Percentiles rank a stretch among this genome's conserved stretches.
Evolutionary conservation across 306 rosid genomes (phyloP).

Genomic region (Coriaria nepalensis): DNA sequence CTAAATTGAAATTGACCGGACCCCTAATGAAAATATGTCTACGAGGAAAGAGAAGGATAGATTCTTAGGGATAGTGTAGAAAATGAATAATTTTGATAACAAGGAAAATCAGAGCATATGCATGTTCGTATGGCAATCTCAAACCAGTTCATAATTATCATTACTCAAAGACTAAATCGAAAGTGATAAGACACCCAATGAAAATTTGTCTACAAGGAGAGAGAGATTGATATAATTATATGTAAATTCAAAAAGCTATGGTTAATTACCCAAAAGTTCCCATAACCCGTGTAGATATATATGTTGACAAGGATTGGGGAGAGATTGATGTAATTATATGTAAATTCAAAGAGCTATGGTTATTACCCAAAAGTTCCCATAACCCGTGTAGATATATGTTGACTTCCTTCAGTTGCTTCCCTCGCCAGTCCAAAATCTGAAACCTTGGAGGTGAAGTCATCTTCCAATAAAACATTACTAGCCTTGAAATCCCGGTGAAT

Average conservation of each 20-base stretch:
- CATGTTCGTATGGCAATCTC: too few relatives aligned
- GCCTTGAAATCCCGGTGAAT: constrained; percentile 95
- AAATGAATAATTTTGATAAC: background rate
- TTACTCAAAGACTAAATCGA: constrained; percentile 1
- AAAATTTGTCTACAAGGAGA: too few relatives aligned
- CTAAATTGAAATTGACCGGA: background rate
- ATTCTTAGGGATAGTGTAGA: too few relatives aligned
- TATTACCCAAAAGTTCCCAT: constrained; percentile 97
- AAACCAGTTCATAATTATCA: too few relatives aligned
- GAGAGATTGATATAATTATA: too few relatives aligned
- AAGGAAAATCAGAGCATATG: background rate
- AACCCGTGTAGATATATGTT: constrained; percentile 76
- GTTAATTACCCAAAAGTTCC: constrained; percentile 31
- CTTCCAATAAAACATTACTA: constrained; percentile 80
- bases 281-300: constrained; percentile 89
- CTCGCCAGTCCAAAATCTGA: constrained; percentile 97
- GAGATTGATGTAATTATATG: constrained; percentile 1
- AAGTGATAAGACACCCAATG: constrained; percentile 1
- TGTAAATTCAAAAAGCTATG: too few relatives aligned
- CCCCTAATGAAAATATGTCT: too few relatives aligned
- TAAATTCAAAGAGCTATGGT: background rate
- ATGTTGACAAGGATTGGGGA: constrained; percentile 21
- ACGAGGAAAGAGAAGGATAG: too few relatives aligned
- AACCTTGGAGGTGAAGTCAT: constrained; percentile 87
- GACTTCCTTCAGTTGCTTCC: constrained; percentile 93